A percentile compares a stretch with the other conserved stretches of the same genome.
phyloP scores from a whole-genome alignment of 495 filamentous ascomycete species.

The Ascodesmis nigricans region DNA sequence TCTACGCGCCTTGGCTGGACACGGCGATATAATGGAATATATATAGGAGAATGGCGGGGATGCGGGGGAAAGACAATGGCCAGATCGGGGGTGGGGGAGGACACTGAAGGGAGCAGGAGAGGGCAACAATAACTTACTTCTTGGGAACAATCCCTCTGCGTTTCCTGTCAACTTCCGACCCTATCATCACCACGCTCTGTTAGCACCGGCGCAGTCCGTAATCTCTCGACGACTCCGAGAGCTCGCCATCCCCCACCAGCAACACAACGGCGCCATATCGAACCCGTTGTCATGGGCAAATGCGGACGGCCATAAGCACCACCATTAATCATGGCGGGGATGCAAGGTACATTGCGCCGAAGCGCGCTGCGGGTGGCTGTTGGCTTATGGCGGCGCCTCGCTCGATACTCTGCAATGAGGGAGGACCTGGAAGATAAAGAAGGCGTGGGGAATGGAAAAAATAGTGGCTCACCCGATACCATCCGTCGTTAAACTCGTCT shows the following conservation, averaged over 20 bases:
- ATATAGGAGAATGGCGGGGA: too few relatives aligned
- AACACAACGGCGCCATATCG: background rate
- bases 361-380: too few relatives aligned
- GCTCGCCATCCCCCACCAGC: background rate
- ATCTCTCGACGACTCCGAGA: background rate
- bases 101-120: background rate
- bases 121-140: slow-evolving; percentile 12
- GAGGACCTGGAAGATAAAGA: background rate
- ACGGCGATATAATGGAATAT: too few relatives aligned
- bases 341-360: too few relatives aligned
- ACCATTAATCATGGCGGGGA: too few relatives aligned
- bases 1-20: too few relatives aligned
- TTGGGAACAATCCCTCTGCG: slow-evolving; percentile 17
- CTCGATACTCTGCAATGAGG: background rate
- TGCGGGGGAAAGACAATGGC: too few relatives aligned
- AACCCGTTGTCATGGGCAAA: background rate
- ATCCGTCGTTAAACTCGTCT: slow-evolving; percentile 94
- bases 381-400: background rate
- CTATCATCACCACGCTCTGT: slow-evolving; percentile 4
- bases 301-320: background rate
- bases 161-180: slow-evolving; percentile 17
- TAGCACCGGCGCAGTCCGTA: background rate
- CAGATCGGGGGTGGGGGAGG: too few relatives aligned
- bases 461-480: slow-evolving; percentile 59
- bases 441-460: slow-evolving; percentile 2